Evolutionary conservation across 148 eudicot species (phyloP), one percentile per base, ranked within the genome.

Genomic region (Polygonum aviculare): DNA sequence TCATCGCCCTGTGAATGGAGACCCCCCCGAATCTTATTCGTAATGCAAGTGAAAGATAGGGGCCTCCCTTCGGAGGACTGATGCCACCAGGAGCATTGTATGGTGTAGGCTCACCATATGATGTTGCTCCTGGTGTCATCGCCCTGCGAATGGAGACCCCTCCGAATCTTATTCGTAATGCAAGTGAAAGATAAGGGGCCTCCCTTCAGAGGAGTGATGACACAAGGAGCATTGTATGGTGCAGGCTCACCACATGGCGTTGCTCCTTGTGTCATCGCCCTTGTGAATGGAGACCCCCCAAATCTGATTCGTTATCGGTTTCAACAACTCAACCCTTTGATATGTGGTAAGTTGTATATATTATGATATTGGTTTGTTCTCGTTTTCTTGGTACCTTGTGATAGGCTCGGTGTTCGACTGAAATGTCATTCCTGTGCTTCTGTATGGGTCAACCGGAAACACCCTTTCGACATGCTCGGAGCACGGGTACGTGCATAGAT

Each of bases 201-300:
- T n/a, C 50, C 74, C 4, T 71, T 71, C 74, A 50, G 50, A 71
- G 74, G 74, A 71, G 74, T 50, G 74, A 71, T 40, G 74, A n/a
- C 50, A 71, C 50, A 26, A 41, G 45, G 49, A 71, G 18, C 50
- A 39, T 5, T 48, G 11, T 2, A 14, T 14, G 35, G 31, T 26
- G 31, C 31, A 22, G 4, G 10, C 36, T 14, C 4, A 33, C 6
- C 41, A 7, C 8, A 2, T 16, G 21, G 22, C 22, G 7, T 70
- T 38, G 74, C 45, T 71, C 31, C 26, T 71, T 49, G 74, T 71
- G 74, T 71, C 74, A 71, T 71, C 48, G 49, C 18, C 26, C 0
- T 71, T 31, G n/a, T 5, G 74, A 40, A 71, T 0, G 12, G 26
- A 35, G 50, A 71, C 74, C 45, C 31, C 22, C 2, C 6, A 44